Conservation (phyloP, 768 basidiomycete genomes). For the Brasilioporus rufonigricans region DNA sequence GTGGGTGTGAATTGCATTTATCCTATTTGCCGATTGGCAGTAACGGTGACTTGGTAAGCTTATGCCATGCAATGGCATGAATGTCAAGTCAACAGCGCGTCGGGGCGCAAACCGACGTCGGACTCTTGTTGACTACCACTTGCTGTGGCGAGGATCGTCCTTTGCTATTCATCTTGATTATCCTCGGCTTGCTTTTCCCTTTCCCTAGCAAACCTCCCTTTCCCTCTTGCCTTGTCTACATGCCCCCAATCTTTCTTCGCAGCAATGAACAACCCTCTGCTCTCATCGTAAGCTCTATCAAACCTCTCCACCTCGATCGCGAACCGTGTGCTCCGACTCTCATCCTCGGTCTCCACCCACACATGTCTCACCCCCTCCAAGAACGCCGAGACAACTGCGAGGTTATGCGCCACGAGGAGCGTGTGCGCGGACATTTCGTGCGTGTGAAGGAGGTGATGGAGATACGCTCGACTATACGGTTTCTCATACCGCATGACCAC, state of each 20-base stretch:
- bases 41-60: neutral
- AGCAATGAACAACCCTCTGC: constrained; percentile 43
- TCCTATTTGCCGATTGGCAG: neutral
- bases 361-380: constrained; percentile 53
- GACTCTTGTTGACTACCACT: neutral
- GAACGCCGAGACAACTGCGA: constrained; percentile 63
- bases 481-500: constrained; percentile 21
- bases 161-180: neutral
- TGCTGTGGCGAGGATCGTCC: neutral
- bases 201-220: constrained; percentile 70
- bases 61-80: too few relatives aligned
- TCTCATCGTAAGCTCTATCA: constrained; percentile 48
- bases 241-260: constrained; percentile 58
- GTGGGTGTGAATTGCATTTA: neutral
- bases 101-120: neutral
- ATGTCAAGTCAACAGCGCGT: too few relatives aligned
- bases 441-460: constrained; percentile 83
- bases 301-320: constrained; percentile 51
- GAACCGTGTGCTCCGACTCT: constrained; percentile 25
- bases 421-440: constrained; percentile 90
- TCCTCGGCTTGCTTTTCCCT: constrained; percentile 36
- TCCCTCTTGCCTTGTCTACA: constrained; percentile 71
- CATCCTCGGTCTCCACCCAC: constrained; percentile 14
- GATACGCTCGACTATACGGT: constrained; percentile 55
- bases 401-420: constrained; percentile 73